Percentiles rank a stretch among this genome's conserved stretches.
phyloP scores from a whole-genome alignment of 345 rosid genomes.

The Hibiscus trionum region DNA sequence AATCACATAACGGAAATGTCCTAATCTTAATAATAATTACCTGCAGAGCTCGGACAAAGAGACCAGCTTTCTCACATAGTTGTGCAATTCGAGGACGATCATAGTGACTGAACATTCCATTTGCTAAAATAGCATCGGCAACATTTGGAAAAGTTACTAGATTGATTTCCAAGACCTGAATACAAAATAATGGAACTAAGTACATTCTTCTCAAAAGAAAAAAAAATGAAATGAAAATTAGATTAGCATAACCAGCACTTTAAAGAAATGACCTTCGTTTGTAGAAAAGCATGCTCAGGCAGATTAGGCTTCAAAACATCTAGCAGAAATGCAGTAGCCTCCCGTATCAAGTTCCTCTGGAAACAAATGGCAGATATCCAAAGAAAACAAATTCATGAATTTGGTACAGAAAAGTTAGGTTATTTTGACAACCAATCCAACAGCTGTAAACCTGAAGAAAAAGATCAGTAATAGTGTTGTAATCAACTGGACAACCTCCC shows the following conservation, averaged over 20 bases:
- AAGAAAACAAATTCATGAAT: background rate
- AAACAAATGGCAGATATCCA: background rate
- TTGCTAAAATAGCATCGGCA: conserved; percentile 97
- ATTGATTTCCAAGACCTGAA: conserved; percentile 95
- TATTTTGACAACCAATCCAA: background rate
- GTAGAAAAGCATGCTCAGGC: conserved; percentile 87
- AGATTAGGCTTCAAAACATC: conserved; percentile 96
- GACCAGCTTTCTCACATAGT: conserved; percentile 99
- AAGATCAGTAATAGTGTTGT: conserved; percentile 94
- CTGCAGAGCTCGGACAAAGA: conserved; percentile 80
- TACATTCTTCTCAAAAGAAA: background rate
- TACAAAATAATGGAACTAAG: conserved; percentile 14
- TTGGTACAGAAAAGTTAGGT: background rate
- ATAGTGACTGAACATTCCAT: conserved; percentile 96
- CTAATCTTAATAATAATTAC: conserved; percentile 30
- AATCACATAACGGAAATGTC: background rate
- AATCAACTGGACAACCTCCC: conserved; percentile 96
- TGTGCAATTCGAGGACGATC: conserved; percentile 96
- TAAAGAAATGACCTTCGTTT: conserved; percentile 58
- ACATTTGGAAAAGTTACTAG: conserved; percentile 97
- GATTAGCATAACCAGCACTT: background rate
- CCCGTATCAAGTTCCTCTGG: conserved; percentile 95
- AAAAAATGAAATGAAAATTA: background rate
- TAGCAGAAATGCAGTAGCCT: conserved; percentile 94
- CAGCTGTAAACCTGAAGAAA: conserved; percentile 79